Evolutionary conservation across 176 grass and related monocot genomes (phyloP), one percentile per base, ranked within the genome.

Genomic region (Carex scoparia): DNA sequence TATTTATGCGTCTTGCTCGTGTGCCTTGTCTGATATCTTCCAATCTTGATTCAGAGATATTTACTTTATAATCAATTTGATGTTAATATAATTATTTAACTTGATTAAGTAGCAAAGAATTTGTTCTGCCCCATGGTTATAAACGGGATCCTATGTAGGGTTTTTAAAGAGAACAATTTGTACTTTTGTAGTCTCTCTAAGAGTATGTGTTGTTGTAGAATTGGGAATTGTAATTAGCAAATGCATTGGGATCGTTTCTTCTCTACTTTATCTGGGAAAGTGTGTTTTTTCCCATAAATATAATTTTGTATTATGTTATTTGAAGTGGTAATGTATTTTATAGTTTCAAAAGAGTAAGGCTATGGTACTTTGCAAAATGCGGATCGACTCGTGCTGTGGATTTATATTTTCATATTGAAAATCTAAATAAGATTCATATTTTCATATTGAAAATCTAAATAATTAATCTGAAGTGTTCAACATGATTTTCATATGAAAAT

Each of bases 141-240:
- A 77, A 56, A 56, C 10, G 40, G 80, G 61, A 83, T 83, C 80
- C 80, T 30, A 83, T 68, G 80, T 9, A 68, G 30, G 23, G 61
- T 54, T 60, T 19, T 48, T 83, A 65, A 49, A 49, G 42, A 37
- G 44, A 63, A 63, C 16, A 65, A 65, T 51, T 83, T 67, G 32
- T 49, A 80, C 31, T 67, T 62, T 62, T 62, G 60, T 62, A 62
- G 23, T 79, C 23, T 15, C 55, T 80, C 14, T 37, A 61, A 15
- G 56, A 37, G 55, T 28, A 66, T 82, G 80, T 82, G 61, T 51
- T 83, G 61, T 68, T 8, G 19, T 28, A 81, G 38, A 65, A 2
- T 49, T n/a, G 19, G 61, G 37, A 53, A 65, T 27, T 44, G 80
- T 48, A 53, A 66, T 82, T 9, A 42, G 32, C 19, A 13, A 48